Evolutionary conservation across 2,329 filamentous ascomycete species (phyloP).

Genomic region (Eutypa lata): DNA sequence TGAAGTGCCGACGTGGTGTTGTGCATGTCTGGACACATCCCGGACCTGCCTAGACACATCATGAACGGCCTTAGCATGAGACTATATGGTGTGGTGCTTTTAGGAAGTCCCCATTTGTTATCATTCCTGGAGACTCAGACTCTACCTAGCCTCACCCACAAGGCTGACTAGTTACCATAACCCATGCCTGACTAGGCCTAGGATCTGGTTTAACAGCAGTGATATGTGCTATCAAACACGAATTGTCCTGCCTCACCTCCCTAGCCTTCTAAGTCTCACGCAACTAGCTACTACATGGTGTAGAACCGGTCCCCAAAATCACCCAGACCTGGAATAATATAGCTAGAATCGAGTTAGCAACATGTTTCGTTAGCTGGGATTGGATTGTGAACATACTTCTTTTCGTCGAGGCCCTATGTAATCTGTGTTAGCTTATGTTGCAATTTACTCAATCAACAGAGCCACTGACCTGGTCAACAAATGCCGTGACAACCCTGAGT

Average conservation of each 20-base stretch:
- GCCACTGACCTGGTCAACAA: slow-evolving; percentile 70
- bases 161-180: not conserved
- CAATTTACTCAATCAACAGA: not conserved
- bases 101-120: not conserved
- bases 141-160: not conserved
- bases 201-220: not conserved
- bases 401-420: slow-evolving; percentile 81
- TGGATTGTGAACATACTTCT: slow-evolving; percentile 71
- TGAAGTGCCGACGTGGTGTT: slow-evolving; percentile 34
- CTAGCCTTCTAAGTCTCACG: not conserved
- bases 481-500: slow-evolving; percentile 88
- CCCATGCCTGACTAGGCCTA: not conserved
- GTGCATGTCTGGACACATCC: too few relatives aligned
- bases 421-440: slow-evolving; percentile 17
- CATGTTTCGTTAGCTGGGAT: slow-evolving; percentile 5
- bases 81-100: not conserved
- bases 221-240: not conserved
- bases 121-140: not conserved
- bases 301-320: slow-evolving; percentile 97
- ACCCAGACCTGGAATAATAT: slow-evolving; percentile 89
- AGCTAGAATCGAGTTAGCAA: slow-evolving; percentile 58
- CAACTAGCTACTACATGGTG: slow-evolving; percentile 60
- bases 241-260: not conserved
- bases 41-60: not conserved
- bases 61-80: not conserved